Base-by-base conservation (phyloP, 441 rosid genomes). In the Erysimum pusillum region DNA sequence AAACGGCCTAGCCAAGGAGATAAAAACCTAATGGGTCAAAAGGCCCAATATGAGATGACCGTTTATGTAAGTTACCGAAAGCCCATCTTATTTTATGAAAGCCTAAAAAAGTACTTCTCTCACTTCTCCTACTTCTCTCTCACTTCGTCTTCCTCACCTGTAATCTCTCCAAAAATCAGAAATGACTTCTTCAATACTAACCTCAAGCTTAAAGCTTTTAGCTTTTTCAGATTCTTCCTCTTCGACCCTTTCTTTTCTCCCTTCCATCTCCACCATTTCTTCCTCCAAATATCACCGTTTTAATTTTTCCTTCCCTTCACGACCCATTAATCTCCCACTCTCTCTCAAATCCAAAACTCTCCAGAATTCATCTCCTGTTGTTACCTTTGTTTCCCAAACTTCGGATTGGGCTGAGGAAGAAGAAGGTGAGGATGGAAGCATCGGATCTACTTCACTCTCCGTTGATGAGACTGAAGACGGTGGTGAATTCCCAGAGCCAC, bases 151-250 rank as follows among this genome's bases (percentile, higher is more conserved):
- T 49, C 54, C 54, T 18, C 54, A 49, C 28, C 31, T 49, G 54
- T 18, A 49, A 49, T 18, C 13, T 18, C 54, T 18, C 28, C 54
- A 49, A 49, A 34, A 49, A 18, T 49, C 54, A 49, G 54, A 49
- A 52, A 52, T 52, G 57, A 22, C 57, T 22, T 52, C 57, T 20
- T 52, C 57, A 52, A 4, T 52, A 22, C 57, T 52, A 20, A 52
- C 57, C 57, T 20, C 57, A 20, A 52, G 32, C n/a, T 11, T 22
- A 5, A 52, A 52, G 32, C 34, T 12, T 22, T 20, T 52, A 52
- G 32, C 58, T 22, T 11, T 52, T n/a, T 3, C 58, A 6, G 11
- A 52, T 52, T 52, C 58, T 52, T 52, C 58, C 32, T 52, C 58
- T 52, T 22, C 9, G 1, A 52, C 57, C 34, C 8, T 10, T 5